A percentile compares a stretch with the other conserved stretches of the same genome.
These are phyloP conservation scores for Coniochaeta pulveracea DNA, from an alignment of 2,329 filamentous ascomycete genomes.

Conservation along the genomic window DNA sequence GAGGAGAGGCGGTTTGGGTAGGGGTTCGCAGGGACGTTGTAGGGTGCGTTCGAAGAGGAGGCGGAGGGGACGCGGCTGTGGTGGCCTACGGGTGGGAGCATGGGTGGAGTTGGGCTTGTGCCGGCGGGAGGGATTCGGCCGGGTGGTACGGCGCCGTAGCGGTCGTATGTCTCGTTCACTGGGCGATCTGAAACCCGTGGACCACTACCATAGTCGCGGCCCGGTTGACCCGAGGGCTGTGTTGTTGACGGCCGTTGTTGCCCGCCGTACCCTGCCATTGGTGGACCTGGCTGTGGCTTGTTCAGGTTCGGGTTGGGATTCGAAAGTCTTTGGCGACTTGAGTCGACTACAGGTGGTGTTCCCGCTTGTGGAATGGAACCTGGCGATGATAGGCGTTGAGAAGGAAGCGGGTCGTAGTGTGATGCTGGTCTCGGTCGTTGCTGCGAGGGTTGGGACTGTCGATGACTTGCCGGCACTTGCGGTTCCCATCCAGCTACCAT, in stretches of 20 bases:
- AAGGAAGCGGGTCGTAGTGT: constrained; percentile 5
- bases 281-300: constrained; percentile 15
- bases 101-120: too few relatives aligned
- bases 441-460: constrained; percentile 25
- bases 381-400: constrained; percentile 8
- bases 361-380: constrained; percentile 15
- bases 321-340: constrained; percentile 24
- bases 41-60: too few relatives aligned
- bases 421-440: constrained; percentile 6
- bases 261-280: constrained; percentile 10
- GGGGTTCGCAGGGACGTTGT: too few relatives aligned
- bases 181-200: constrained; percentile 23
- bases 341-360: constrained; percentile 21
- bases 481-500: constrained; percentile 32
- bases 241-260: constrained; percentile 6
- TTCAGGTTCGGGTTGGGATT: constrained; percentile 21
- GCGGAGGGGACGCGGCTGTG: too few relatives aligned
- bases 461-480: constrained; percentile 27
- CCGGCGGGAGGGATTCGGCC: not conserved
- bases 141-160: constrained; percentile 15
- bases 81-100: too few relatives aligned
- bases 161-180: constrained; percentile 16
- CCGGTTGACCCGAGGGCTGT: constrained; percentile 13
- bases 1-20: too few relatives aligned
- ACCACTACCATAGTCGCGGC: constrained; percentile 27